These are phyloP conservation scores for Claviceps sp. DNA, from an alignment of 2,329 filamentous ascomycete species.

Conservation along the genomic window DNA sequence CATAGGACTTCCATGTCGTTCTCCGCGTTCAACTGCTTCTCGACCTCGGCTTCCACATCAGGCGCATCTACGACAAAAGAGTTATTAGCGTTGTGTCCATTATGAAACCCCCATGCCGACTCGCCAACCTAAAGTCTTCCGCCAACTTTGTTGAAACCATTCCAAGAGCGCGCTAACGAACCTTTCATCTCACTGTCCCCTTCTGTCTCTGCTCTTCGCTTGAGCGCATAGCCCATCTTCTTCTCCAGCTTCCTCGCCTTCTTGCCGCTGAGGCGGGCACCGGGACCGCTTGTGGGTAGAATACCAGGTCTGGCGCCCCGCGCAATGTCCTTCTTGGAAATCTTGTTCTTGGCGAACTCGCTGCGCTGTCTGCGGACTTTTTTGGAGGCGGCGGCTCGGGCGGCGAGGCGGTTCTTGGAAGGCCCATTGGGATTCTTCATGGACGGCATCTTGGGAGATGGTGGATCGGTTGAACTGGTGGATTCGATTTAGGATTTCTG, in stretches of 20 bases:
- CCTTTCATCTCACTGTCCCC: slow-evolving; percentile 38
- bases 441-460: slow-evolving; percentile 31
- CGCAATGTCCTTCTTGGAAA: slow-evolving; percentile 27
- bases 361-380: slow-evolving; percentile 30
- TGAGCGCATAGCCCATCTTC: slow-evolving; percentile 36
- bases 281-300: slow-evolving; percentile 41
- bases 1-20: slow-evolving; percentile 10
- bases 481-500: no score
- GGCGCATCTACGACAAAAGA: slow-evolving; percentile 10
- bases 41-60: slow-evolving; percentile 1
- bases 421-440: slow-evolving; percentile 45
- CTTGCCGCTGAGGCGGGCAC: slow-evolving; percentile 38
- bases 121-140: not conserved
- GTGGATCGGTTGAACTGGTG: not conserved
- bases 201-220: slow-evolving; percentile 36
- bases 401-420: slow-evolving; percentile 38
- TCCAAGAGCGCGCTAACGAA: slow-evolving; percentile 10
- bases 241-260: slow-evolving; percentile 42
- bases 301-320: slow-evolving; percentile 40
- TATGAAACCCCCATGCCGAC: not conserved
- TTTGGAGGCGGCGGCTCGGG: slow-evolving; percentile 29
- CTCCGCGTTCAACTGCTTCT: slow-evolving; percentile 8
- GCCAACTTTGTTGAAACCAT: no score
- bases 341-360: slow-evolving; percentile 23
- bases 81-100: not conserved